These are phyloP conservation scores for Ploettnerulaceae sp. DNA, from an alignment of 2,329 filamentous ascomycete genomes.

Conservation along the genomic window DNA sequence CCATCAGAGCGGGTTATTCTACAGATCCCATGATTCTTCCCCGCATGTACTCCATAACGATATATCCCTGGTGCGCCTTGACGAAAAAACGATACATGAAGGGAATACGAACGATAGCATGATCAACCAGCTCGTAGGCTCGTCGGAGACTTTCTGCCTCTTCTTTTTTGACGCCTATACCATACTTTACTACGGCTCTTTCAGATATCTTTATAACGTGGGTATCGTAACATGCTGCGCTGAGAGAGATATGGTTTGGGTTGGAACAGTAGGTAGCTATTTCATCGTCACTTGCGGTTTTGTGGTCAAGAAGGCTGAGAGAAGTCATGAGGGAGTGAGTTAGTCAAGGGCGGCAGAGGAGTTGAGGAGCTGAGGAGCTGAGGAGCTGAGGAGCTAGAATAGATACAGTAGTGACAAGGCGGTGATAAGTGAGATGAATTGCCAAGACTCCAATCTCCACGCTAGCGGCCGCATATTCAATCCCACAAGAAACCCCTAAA, in stretches of 20 bases:
- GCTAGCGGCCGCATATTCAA: too few species aligned
- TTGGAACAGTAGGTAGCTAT: slow-evolving; percentile 5
- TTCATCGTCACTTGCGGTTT: slow-evolving; percentile 2
- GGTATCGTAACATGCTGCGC: slow-evolving; percentile 1
- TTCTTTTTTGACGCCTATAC: background rate
- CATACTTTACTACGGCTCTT: background rate
- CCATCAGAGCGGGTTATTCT: background rate
- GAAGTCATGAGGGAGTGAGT: background rate
- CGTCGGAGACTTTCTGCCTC: background rate
- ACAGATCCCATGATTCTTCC: background rate
- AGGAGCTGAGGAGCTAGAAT: too few species aligned
- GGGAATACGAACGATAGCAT: background rate
- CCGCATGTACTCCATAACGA: background rate
- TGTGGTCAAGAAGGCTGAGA: background rate
- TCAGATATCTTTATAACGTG: slow-evolving; percentile 1
- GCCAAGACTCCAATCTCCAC: too few species aligned
- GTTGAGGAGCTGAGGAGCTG: too few species aligned
- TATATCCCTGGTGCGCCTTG: background rate
- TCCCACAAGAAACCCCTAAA: too few species aligned
- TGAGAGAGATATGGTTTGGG: background rate
- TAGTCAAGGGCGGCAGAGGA: too few species aligned
- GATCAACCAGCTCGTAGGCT: background rate
- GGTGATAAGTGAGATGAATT: too few species aligned
- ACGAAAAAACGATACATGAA: background rate
- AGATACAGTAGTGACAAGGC: too few species aligned